Evolutionary conservation across 2,329 filamentous ascomycete genomes (phyloP).

Genomic region (Phialophora expanda): DNA sequence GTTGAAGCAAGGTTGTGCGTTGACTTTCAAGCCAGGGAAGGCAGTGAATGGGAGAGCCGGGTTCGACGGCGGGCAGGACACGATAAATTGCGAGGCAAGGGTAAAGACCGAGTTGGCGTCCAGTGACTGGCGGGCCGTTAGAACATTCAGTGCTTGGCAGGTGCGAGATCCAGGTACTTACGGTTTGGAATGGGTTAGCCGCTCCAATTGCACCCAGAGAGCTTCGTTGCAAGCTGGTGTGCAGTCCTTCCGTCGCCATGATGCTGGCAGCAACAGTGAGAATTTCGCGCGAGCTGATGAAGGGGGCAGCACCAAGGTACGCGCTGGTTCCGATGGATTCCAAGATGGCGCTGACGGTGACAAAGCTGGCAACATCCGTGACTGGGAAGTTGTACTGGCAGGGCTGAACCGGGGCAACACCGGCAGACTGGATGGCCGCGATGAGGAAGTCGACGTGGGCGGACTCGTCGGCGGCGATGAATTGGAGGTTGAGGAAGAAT

Average conservation of each 20-base stretch:
- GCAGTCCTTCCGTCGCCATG: slow-evolving; percentile 70
- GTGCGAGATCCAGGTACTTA: slow-evolving; percentile 1
- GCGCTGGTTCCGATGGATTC: slow-evolving; percentile 58
- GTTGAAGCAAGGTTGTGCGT: slow-evolving; percentile 30
- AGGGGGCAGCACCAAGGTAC: slow-evolving; percentile 70
- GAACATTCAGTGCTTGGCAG: background rate
- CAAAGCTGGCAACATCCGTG: slow-evolving; percentile 60
- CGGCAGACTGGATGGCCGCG: slow-evolving; percentile 65
- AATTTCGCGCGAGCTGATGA: slow-evolving; percentile 64
- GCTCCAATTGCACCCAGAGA: slow-evolving; percentile 64
- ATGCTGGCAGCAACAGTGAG: slow-evolving; percentile 72
- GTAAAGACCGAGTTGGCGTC: slow-evolving; percentile 73
- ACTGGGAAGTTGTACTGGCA: slow-evolving; percentile 76
- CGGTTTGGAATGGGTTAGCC: slow-evolving; percentile 71
- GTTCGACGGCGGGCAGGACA: slow-evolving; percentile 66
- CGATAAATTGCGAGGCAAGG: slow-evolving; percentile 74
- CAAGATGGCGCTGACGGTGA: slow-evolving; percentile 70
- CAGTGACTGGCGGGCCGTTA: slow-evolving; percentile 53
- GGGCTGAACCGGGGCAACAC: slow-evolving; percentile 68
- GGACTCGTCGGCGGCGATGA: slow-evolving; percentile 67
- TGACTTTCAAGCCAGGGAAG: slow-evolving; percentile 59
- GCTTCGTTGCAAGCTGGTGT: slow-evolving; percentile 73
- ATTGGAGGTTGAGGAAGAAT: slow-evolving; percentile 65
- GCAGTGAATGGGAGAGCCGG: slow-evolving; percentile 67
- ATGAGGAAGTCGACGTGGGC: slow-evolving; percentile 66